Percentiles rank a stretch among this genome's conserved stretches.
Conservation (phyloP, 352 stramenopile genomes). For the Globisporangium megalacanthum region DNA sequence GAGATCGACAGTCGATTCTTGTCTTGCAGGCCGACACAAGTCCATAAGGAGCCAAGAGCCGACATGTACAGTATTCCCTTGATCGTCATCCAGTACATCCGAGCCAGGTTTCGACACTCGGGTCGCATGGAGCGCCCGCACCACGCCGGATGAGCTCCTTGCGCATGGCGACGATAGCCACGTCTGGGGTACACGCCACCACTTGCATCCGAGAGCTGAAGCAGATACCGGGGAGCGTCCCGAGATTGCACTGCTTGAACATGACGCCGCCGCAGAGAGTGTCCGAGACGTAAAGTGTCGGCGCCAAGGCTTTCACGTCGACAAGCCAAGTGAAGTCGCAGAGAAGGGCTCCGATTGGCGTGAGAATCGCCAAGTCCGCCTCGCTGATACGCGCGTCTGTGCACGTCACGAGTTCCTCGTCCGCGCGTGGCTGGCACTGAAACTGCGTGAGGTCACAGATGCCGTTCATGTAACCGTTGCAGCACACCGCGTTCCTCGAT, state of each 20-base stretch:
- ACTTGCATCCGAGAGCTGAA: conserved; percentile 42
- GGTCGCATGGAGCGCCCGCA: conserved; percentile 21
- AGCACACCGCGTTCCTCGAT: background rate
- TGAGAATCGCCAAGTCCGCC: conserved; percentile 14
- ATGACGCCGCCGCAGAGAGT: conserved; percentile 20
- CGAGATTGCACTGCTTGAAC: conserved; percentile 24
- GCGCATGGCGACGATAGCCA: conserved; percentile 28
- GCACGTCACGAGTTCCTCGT: background rate
- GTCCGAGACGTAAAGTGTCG: conserved; percentile 22
- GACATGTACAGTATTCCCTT: no score
- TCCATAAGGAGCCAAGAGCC: no score
- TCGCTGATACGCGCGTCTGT: conserved; percentile 11
- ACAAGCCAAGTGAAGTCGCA: conserved; percentile 2
- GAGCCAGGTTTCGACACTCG: conserved; percentile 22
- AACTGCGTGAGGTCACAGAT: conserved; percentile 2
- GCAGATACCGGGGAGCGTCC: conserved; percentile 23
- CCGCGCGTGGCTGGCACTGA: background rate
- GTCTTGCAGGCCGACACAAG: no score
- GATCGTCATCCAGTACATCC: no score
- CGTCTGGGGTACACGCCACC: conserved; percentile 31
- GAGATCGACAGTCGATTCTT: no score
- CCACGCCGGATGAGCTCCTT: conserved; percentile 23
- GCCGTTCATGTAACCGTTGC: conserved; percentile 1
- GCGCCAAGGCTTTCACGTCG: background rate
- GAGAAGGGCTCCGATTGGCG: background rate